These are phyloP conservation scores for Begonia masoniana DNA, from an alignment of 306 rosid species.

Conservation along the genomic window DNA sequence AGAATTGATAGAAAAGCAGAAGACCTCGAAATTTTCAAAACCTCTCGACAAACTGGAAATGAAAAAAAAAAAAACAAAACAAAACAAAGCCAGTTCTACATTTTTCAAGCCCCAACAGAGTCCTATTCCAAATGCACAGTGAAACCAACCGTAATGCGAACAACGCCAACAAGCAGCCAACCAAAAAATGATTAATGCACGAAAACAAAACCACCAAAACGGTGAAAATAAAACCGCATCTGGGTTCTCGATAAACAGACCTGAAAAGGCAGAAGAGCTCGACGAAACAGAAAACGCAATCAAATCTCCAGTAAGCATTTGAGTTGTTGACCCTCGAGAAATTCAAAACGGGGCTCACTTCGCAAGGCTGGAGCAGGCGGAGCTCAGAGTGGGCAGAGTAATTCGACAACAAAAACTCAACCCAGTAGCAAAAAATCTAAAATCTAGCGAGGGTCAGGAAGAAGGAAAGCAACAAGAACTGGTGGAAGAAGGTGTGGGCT, in stretches of 20 bases:
- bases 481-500: constrained; percentile 9
- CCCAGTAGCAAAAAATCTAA: not conserved
- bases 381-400: not conserved
- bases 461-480: not conserved
- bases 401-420: not conserved
- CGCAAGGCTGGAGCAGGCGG: not conserved
- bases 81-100: too few species aligned
- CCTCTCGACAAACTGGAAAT: too few species aligned
- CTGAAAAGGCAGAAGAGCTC: not conserved
- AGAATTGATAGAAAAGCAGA: too few species aligned
- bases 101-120: too few species aligned
- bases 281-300: not conserved
- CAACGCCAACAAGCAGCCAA: too few species aligned
- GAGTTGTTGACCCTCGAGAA: not conserved
- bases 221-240: not conserved
- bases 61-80: too few species aligned
- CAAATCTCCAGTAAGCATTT: not conserved
- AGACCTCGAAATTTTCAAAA: too few species aligned
- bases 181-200: too few species aligned
- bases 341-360: not conserved
- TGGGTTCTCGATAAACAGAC: not conserved
- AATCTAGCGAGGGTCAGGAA: too few species aligned
- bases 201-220: not conserved
- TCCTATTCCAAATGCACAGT: too few species aligned
- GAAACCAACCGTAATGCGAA: too few species aligned